A percentile compares a stretch with the other conserved stretches of the same genome.
Evolutionary conservation across 345 rosid genomes (phyloP).

Genomic region (Bruguiera parviflora): DNA sequence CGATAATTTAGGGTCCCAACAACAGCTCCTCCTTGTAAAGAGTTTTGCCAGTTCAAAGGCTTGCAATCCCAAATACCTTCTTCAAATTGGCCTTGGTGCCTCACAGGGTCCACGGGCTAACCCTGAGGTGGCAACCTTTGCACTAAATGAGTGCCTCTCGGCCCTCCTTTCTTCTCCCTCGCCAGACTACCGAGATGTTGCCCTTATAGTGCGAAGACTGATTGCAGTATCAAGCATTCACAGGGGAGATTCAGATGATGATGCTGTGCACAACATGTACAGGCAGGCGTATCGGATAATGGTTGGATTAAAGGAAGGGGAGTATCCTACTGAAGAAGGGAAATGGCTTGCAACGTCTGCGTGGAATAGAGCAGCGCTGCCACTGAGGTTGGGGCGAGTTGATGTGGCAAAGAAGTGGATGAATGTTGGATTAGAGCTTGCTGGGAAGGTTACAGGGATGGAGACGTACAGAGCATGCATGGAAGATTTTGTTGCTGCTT

Average conservation of each 20-base stretch:
- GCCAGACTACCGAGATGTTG: constrained; percentile 62
- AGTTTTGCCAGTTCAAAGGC: constrained; percentile 67
- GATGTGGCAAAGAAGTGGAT: constrained; percentile 77
- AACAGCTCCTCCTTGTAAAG: constrained; percentile 49
- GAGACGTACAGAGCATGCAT: constrained; percentile 73
- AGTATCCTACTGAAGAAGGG: constrained; percentile 82
- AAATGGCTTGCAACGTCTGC: constrained; percentile 97
- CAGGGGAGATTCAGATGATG: constrained; percentile 66
- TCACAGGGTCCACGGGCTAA: constrained; percentile 61
- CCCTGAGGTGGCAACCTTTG: constrained; percentile 65
- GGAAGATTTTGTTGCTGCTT: constrained; percentile 65
- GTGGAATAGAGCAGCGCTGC: constrained; percentile 85
- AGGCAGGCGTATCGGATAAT: constrained; percentile 81
- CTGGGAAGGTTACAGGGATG: constrained; percentile 66
- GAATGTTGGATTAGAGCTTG: constrained; percentile 61
- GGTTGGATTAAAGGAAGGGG: constrained; percentile 84
- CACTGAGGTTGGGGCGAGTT: constrained; percentile 60
- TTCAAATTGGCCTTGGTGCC: constrained; percentile 71
- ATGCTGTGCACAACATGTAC: constrained; percentile 56
- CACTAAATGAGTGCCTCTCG: constrained; percentile 70
- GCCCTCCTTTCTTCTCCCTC: constrained; percentile 58
- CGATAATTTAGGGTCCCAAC: constrained; percentile 47
- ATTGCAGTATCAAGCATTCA: constrained; percentile 58
- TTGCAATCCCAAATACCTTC: constrained; percentile 62
- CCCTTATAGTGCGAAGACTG: constrained; percentile 63